Evolutionary conservation across 805 yeast genomes (phyloP).

Genomic region (Metschnikowia matae): DNA sequence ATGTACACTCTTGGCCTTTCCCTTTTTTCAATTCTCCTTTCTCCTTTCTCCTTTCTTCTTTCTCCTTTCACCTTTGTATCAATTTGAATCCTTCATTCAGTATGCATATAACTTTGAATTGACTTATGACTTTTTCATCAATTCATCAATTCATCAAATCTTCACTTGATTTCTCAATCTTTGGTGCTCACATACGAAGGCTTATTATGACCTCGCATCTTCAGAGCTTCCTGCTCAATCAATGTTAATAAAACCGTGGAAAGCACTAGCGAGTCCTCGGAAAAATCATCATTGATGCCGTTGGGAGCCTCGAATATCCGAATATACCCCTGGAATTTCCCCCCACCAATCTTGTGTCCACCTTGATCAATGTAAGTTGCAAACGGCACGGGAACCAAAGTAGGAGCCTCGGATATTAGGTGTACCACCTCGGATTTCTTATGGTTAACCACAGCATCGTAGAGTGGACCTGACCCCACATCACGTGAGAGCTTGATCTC

Average conservation of each 20-base stretch:
- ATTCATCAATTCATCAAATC: too few relatives aligned
- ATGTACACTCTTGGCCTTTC: too few relatives aligned
- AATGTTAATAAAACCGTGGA: slow-evolving; percentile 25
- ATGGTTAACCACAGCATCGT: slow-evolving; percentile 20
- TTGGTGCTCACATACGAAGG: slow-evolving; percentile 14
- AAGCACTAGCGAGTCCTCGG: slow-evolving; percentile 21
- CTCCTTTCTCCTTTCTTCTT: too few relatives aligned
- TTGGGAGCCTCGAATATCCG: slow-evolving; percentile 14
- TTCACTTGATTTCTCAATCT: too few relatives aligned
- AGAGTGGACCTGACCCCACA: slow-evolving; percentile 10
- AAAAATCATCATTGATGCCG: slow-evolving; percentile 12
- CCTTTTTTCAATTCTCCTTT: too few relatives aligned
- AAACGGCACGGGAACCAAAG: slow-evolving; percentile 25
- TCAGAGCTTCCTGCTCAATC: slow-evolving; percentile 31
- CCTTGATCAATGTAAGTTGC: slow-evolving; percentile 30
- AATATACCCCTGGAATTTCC: slow-evolving; percentile 23
- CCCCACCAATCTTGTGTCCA: slow-evolving; percentile 19
- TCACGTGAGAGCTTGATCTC: slow-evolving; percentile 10
- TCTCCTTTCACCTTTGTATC: too few relatives aligned
- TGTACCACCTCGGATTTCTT: slow-evolving; percentile 19
- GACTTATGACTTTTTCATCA: too few relatives aligned
- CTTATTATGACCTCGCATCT: slow-evolving; percentile 30
- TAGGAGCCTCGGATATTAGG: slow-evolving; percentile 16
- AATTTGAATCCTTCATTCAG: too few relatives aligned
- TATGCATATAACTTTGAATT: too few relatives aligned